These are phyloP conservation scores for Nothophaeocryptopus gaeumannii DNA, from an alignment of 2,329 filamentous ascomycete species.

Conservation along the genomic window DNA sequence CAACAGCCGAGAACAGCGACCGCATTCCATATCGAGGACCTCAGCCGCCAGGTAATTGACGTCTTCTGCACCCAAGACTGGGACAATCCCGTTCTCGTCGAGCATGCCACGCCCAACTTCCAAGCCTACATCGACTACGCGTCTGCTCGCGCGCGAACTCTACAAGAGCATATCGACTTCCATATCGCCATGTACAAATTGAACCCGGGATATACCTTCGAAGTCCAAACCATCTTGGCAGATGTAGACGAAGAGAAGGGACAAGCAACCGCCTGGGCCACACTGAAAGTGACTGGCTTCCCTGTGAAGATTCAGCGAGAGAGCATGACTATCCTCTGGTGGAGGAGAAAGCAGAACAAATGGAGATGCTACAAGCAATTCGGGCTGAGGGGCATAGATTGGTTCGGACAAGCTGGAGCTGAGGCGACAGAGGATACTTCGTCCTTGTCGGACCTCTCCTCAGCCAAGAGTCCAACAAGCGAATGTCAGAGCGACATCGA, in stretches of 20 bases:
- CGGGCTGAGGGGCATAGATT: no score
- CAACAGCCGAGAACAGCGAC: neutral
- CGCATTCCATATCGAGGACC: neutral
- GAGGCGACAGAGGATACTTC: no score
- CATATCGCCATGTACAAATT: constrained; percentile 8
- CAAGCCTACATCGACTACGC: constrained; percentile 9
- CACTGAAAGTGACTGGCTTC: constrained; percentile 8
- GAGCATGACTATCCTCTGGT: constrained; percentile 12
- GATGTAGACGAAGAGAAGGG: constrained; percentile 13
- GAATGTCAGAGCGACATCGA: no score
- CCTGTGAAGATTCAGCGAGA: constrained; percentile 9
- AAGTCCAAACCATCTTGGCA: constrained; percentile 10
- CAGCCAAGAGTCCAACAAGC: no score
- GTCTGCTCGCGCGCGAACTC: neutral
- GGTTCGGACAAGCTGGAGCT: no score
- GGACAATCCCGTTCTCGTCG: constrained; percentile 2
- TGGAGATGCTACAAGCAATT: no score
- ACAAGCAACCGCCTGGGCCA: constrained; percentile 5
- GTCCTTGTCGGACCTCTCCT: no score
- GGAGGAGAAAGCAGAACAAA: constrained; percentile 1
- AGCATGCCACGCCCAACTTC: constrained; percentile 4
- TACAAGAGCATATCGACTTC: constrained; percentile 12
- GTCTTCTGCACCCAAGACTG: constrained; percentile 13
- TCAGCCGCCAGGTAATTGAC: constrained; percentile 1
- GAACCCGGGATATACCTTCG: constrained; percentile 8